phyloP scores from a whole-genome alignment of 768 basidiomycete species.

The Nidula microcarpa region DNA sequence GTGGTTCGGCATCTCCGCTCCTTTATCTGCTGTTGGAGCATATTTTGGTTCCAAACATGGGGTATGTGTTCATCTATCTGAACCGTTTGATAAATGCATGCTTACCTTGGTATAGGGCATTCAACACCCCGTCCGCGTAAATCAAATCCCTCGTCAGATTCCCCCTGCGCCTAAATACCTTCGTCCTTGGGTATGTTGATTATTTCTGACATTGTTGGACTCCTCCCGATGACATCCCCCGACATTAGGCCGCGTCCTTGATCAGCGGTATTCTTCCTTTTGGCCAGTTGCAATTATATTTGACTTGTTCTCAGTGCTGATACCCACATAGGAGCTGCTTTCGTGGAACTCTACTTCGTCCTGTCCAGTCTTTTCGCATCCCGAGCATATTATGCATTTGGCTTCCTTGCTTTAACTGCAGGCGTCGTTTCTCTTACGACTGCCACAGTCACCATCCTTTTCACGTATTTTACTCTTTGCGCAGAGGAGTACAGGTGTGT shows the following conservation, averaged over 20 bases:
- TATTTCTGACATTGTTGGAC: neutral
- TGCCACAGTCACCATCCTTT: slow-evolving; percentile 86
- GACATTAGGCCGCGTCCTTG: slow-evolving; percentile 56
- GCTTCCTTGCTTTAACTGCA: slow-evolving; percentile 87
- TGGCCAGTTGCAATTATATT: slow-evolving; percentile 38
- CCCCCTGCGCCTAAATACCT: slow-evolving; percentile 86
- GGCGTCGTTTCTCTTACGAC: slow-evolving; percentile 81
- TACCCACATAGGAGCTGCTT: slow-evolving; percentile 69
- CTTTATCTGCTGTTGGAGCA: slow-evolving; percentile 81
- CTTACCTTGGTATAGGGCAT: slow-evolving; percentile 50
- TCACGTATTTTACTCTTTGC: slow-evolving; percentile 88
- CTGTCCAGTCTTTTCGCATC: slow-evolving; percentile 90
- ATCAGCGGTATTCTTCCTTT: slow-evolving; percentile 93
- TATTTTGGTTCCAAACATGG: slow-evolving; percentile 87
- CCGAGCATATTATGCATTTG: slow-evolving; percentile 93
- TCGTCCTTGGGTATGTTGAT: slow-evolving; percentile 62
- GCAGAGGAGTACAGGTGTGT: slow-evolving; percentile 89
- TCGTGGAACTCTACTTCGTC: slow-evolving; percentile 92
- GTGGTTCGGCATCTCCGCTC: slow-evolving; percentile 95
- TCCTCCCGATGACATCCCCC: slow-evolving; percentile 3
- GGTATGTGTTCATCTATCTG: slow-evolving; percentile 35
- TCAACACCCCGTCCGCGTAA: slow-evolving; percentile 82
- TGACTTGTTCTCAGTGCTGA: neutral
- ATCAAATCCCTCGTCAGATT: slow-evolving; percentile 95
- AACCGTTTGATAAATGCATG: neutral